Conservation (phyloP, 441 rosid species). For the Mallotus japonicus region DNA sequence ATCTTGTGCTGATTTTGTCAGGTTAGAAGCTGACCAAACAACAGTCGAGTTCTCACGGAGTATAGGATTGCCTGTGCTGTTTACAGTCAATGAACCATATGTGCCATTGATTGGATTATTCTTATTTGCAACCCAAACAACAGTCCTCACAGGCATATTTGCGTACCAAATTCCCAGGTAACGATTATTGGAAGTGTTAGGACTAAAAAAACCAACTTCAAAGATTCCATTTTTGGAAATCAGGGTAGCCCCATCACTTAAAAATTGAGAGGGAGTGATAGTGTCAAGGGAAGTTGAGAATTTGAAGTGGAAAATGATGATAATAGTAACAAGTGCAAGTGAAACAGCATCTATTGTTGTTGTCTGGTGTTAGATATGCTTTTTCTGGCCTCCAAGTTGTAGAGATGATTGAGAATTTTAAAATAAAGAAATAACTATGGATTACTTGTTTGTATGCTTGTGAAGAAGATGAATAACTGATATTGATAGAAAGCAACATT, state of each 20-base stretch:
- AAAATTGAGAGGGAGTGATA: neutral
- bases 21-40: conserved; percentile 34
- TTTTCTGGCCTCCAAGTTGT: neutral
- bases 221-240: conserved; percentile 8
- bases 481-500: no score
- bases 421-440: no score
- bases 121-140: conserved; percentile 38
- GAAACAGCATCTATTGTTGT: no score
- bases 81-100: conserved; percentile 23
- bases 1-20: conserved; percentile 5
- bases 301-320: neutral
- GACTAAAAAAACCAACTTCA: conserved; percentile 15
- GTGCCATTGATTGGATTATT: conserved; percentile 25
- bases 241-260: conserved; percentile 6
- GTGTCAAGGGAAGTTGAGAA: neutral
- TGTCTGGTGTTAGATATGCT: neutral
- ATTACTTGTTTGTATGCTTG: no score
- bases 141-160: no score
- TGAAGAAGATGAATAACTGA: no score
- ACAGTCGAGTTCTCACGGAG: conserved; percentile 20
- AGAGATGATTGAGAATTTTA: no score
- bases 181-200: neutral
- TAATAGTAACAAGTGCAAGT: no score
- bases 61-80: conserved; percentile 18
- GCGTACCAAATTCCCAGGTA: conserved; percentile 24